Evolutionary conservation across 1,139 yeast species (phyloP).

Genomic region (Hansenula sp.): DNA sequence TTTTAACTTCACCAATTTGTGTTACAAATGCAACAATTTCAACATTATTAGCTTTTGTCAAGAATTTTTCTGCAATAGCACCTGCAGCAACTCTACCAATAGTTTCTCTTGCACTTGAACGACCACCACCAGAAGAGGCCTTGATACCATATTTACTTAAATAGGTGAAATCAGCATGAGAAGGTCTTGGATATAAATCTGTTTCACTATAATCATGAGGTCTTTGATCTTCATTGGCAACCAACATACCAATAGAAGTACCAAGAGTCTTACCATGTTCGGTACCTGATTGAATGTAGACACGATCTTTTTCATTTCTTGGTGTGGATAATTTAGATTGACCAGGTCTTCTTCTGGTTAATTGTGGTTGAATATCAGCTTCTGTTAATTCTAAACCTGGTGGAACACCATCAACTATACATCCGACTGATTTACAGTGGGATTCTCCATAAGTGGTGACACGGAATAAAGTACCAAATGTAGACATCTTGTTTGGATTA

Average conservation of each 20-base stretch:
- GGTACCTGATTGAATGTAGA: conserved; percentile 90
- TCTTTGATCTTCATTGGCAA: conserved; percentile 90
- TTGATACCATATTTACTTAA: conserved; percentile 85
- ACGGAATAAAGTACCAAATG: conserved; percentile 56
- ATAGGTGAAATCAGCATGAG: conserved; percentile 97
- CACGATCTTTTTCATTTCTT: conserved; percentile 90
- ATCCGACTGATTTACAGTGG: conserved; percentile 97
- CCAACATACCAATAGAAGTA: conserved; percentile 93
- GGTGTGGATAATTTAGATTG: conserved; percentile 92
- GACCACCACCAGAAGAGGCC: conserved; percentile 95
- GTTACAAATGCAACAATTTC: conserved; percentile 97
- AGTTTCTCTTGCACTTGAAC: conserved; percentile 96
- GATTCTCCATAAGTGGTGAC: conserved; percentile 98
- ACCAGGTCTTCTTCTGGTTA: conserved; percentile 96
- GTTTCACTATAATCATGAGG: conserved; percentile 95
- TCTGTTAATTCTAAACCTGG: conserved; percentile 87
- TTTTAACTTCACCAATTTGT: conserved; percentile 75
- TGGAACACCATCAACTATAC: conserved; percentile 97
- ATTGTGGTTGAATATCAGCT: conserved; percentile 89
- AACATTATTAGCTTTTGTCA: conserved; percentile 69
- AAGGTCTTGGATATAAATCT: conserved; percentile 93
- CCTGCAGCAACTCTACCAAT: conserved; percentile 99
- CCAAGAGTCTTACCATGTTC: conserved; percentile 90
- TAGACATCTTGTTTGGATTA: conserved; percentile 40
- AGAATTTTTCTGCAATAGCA: conserved; percentile 92